Evolutionary conservation across 306 rosid species (phyloP).

Genomic region (Herpetospermum pedunculosum): DNA sequence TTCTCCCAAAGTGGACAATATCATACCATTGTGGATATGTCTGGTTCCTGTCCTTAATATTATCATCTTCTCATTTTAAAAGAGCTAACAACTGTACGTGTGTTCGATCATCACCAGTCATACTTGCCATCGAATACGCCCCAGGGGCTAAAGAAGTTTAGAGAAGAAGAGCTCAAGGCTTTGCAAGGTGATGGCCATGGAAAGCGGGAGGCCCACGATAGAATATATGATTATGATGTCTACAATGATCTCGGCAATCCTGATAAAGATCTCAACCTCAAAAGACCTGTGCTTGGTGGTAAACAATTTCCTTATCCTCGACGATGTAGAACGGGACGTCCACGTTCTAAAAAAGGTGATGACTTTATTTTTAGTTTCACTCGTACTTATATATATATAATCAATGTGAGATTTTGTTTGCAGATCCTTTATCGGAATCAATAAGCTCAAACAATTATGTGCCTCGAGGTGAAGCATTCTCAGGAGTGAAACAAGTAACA

Average conservation of each 20-base stretch:
- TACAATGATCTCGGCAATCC: constrained; percentile 41
- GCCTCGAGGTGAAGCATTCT: constrained; percentile 61
- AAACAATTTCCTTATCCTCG: constrained; percentile 18
- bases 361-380: too few relatives aligned
- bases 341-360: constrained; percentile 3
- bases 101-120: constrained; percentile 12
- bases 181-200: constrained; percentile 31
- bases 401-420: too few relatives aligned
- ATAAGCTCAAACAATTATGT: constrained; percentile 34
- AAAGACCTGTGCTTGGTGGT: constrained; percentile 21
- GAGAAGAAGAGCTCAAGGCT: constrained; percentile 29
- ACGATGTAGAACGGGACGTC: constrained; percentile 22
- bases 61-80: too few relatives aligned
- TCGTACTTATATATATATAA: too few relatives aligned
- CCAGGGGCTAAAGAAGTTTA: constrained; percentile 19
- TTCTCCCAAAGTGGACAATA: too few relatives aligned
- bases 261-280: neutral
- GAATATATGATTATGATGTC: constrained; percentile 44
- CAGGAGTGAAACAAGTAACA: constrained; percentile 35
- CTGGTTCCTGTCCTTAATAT: too few relatives aligned
- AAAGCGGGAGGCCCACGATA: constrained; percentile 19
- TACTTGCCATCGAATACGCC: constrained; percentile 38
- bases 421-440: constrained; percentile 40
- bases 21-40: too few relatives aligned
- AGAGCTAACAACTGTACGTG: too few relatives aligned